Base-by-base conservation (phyloP, 768 basidiomycete species). In the Atractiella rhizophila region DNA sequence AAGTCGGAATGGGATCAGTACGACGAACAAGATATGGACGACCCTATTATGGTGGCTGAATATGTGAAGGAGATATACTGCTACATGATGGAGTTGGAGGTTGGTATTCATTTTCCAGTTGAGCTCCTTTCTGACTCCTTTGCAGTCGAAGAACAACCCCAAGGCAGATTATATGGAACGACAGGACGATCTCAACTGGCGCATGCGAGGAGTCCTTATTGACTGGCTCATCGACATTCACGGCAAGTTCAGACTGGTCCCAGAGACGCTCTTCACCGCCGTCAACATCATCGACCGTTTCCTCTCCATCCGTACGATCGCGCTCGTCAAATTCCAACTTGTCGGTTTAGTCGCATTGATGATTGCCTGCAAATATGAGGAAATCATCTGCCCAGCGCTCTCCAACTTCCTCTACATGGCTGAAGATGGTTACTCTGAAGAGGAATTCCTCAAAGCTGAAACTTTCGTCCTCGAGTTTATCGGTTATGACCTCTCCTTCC, bases 211-310 rank as follows among this genome's bases (percentile, higher is more conserved):
- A 7, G 70, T 85, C 37, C 70, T 94, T 15, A 71, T 78, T 48
- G 85, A 88, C 64, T 91, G 83, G 83, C 66, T 94, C 44, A 71
- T 91, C 48, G 79, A 85, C 59, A 74, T 86, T 13, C 86, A 91
- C 56, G 67, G 68, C 37, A 74, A 74, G 48, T 86, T 85, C 66
- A 70, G 71, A 41, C 66, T 91, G 24, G 65, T 79, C 9, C 78
- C 79, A 13, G 85, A 94, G 59, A 86, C 86, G 1, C 70, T 91
- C 42, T 88, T 86, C 63, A 69, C 88, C 43, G 72, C 73, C 53
- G 65, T 73, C 49, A 86, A 91, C 63, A 71, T 91, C 54, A 66
- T 72, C 53, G 71, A 73, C 56, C 68, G 71, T 35, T 71, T 73
- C 63, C 64, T 72, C 24, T 68, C 68, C 28, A 59, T 62, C 2